Percentiles rank a stretch among this genome's conserved stretches.
These are phyloP conservation scores for Pholiota microspora DNA, from an alignment of 768 basidiomycete genomes.

Conservation along the genomic window DNA sequence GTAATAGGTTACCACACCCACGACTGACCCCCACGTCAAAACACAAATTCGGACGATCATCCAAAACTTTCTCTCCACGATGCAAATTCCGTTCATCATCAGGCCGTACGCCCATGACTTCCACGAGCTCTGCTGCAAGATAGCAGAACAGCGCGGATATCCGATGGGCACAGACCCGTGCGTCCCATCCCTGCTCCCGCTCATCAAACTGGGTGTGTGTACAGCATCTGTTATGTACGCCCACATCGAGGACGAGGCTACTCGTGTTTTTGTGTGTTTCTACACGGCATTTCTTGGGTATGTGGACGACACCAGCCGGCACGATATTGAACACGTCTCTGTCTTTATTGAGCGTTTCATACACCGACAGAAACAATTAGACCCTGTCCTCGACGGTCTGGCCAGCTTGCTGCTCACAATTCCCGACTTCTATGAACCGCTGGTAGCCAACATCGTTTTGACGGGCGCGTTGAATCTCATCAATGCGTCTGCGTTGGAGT, in stretches of 20 bases:
- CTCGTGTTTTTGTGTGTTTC: slow-evolving; percentile 33
- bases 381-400: slow-evolving; percentile 30
- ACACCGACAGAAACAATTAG: slow-evolving; percentile 22
- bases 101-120: slow-evolving; percentile 5
- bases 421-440: slow-evolving; percentile 23
- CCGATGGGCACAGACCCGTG: slow-evolving; percentile 7
- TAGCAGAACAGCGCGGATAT: background rate
- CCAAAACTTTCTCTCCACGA: background rate
- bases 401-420: slow-evolving; percentile 29
- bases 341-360: slow-evolving; percentile 34
- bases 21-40: too few species aligned
- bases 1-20: too few species aligned
- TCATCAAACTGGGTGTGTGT: slow-evolving; percentile 27
- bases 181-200: slow-evolving; percentile 8
- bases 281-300: slow-evolving; percentile 35
- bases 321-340: slow-evolving; percentile 23
- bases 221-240: slow-evolving; percentile 25
- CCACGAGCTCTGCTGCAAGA: slow-evolving; percentile 2
- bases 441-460: slow-evolving; percentile 33
- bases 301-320: slow-evolving; percentile 30
- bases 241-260: slow-evolving; percentile 27
- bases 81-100: background rate
- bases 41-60: background rate
- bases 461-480: slow-evolving; percentile 33
- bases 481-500: slow-evolving; percentile 21